These are phyloP conservation scores for Calonectria multiphialidica DNA, from an alignment of 2,329 filamentous ascomycete species.

Conservation along the genomic window DNA sequence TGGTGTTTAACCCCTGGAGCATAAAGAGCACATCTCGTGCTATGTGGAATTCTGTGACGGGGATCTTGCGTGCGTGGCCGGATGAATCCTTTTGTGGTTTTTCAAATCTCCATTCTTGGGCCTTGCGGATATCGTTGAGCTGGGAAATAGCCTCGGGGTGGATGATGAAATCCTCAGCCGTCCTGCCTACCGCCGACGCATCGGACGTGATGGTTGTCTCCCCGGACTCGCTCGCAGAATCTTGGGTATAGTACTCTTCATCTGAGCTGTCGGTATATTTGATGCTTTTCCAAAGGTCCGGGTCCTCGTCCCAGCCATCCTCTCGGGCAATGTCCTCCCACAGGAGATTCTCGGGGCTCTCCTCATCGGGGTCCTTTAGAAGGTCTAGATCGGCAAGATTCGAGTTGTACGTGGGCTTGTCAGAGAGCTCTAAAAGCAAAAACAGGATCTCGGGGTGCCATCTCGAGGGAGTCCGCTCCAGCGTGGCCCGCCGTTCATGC, in stretches of 20 bases:
- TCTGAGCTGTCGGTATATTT: slow-evolving; percentile 77
- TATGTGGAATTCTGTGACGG: slow-evolving; percentile 78
- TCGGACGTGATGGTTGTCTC: slow-evolving; percentile 48
- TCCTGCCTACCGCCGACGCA: slow-evolving; percentile 34
- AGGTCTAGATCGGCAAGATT: slow-evolving; percentile 72
- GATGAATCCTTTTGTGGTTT: slow-evolving; percentile 50
- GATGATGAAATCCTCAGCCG: slow-evolving; percentile 50
- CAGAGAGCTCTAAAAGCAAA: slow-evolving; percentile 83
- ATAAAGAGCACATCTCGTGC: slow-evolving; percentile 87
- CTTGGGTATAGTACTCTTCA: slow-evolving; percentile 53
- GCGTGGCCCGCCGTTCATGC: slow-evolving; percentile 66
- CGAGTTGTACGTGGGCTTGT: slow-evolving; percentile 80
- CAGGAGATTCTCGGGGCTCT: slow-evolving; percentile 65
- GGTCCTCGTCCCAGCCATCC: slow-evolving; percentile 77
- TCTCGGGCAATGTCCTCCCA: slow-evolving; percentile 86
- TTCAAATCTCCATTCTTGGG: slow-evolving; percentile 51
- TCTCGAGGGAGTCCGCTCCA: slow-evolving; percentile 66
- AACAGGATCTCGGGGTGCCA: slow-evolving; percentile 86
- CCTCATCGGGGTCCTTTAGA: slow-evolving; percentile 57
- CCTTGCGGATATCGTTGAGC: slow-evolving; percentile 45
- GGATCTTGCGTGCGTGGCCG: slow-evolving; percentile 52
- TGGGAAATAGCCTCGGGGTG: slow-evolving; percentile 47
- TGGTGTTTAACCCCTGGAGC: slow-evolving; percentile 83
- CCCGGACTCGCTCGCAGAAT: slow-evolving; percentile 52
- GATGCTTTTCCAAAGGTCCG: slow-evolving; percentile 77